phyloP scores from a whole-genome alignment of 495 filamentous ascomycete genomes.

The Cenococcum geophilum region DNA sequence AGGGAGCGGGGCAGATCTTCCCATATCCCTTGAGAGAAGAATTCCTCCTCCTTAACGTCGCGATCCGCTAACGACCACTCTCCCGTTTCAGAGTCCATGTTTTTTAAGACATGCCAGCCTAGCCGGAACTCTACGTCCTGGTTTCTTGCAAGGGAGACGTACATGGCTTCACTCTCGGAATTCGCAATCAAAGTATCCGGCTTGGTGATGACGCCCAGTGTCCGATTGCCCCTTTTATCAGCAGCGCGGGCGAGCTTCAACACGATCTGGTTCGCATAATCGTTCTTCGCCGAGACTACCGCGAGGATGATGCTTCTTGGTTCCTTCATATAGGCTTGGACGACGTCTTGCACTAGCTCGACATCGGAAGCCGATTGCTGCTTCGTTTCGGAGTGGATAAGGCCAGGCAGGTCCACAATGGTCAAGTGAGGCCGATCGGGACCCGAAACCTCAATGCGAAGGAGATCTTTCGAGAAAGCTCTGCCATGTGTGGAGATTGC shows the following conservation, averaged over 20 bases:
- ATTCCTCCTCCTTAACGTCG: background rate
- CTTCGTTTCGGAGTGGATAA: slow-evolving; percentile 5
- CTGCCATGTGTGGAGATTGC: background rate
- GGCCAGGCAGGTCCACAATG: slow-evolving; percentile 10
- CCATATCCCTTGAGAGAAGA: slow-evolving; percentile 1
- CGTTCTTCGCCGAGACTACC: slow-evolving; percentile 50
- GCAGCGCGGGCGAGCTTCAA: slow-evolving; percentile 39
- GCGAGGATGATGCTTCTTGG: slow-evolving; percentile 56
- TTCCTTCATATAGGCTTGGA: slow-evolving; percentile 7
- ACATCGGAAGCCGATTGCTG: slow-evolving; percentile 9
- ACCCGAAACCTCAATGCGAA: slow-evolving; percentile 8
- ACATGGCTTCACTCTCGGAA: slow-evolving; percentile 20
- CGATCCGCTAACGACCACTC: slow-evolving; percentile 2
- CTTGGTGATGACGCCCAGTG: slow-evolving; percentile 49
- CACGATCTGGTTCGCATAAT: slow-evolving; percentile 48
- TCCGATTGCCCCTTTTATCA: slow-evolving; percentile 44
- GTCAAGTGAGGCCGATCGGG: slow-evolving; percentile 9
- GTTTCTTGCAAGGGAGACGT: slow-evolving; percentile 10
- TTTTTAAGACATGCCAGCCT: slow-evolving; percentile 6
- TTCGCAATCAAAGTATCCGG: slow-evolving; percentile 39
- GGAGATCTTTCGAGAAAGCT: slow-evolving; percentile 10
- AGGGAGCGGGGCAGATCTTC: background rate
- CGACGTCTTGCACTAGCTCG: slow-evolving; percentile 1
- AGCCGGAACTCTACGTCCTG: slow-evolving; percentile 8
- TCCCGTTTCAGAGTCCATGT: slow-evolving; percentile 5